A percentile compares a stretch with the other conserved stretches of the same genome.
Conservation (phyloP, 2,329 filamentous ascomycete species). For the Pleomassaria siparia region DNA sequence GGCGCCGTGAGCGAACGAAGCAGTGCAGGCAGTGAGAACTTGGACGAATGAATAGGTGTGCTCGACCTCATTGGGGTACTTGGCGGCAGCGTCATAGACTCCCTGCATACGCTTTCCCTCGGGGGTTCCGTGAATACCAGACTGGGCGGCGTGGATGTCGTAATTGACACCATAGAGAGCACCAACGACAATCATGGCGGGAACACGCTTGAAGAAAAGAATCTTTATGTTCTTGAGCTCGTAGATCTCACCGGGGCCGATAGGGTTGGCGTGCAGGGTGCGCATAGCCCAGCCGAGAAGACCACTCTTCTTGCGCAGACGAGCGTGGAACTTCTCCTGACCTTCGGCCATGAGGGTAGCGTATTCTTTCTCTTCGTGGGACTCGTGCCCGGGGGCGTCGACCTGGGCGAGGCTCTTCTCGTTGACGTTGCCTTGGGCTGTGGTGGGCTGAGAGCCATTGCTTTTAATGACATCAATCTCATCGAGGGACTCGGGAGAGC, state of each 20-base stretch:
- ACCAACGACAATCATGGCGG: slow-evolving; percentile 65
- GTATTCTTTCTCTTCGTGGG: slow-evolving; percentile 52
- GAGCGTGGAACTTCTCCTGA: slow-evolving; percentile 61
- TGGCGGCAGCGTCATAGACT: slow-evolving; percentile 57
- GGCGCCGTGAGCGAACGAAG: slow-evolving; percentile 63
- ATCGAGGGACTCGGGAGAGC: slow-evolving; percentile 40
- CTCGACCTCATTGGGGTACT: slow-evolving; percentile 43
- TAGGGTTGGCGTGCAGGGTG: slow-evolving; percentile 70
- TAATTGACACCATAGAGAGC: slow-evolving; percentile 76
- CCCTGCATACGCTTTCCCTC: slow-evolving; percentile 71
- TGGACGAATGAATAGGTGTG: slow-evolving; percentile 53
- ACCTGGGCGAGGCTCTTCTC: slow-evolving; percentile 46
- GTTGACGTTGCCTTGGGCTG: slow-evolving; percentile 18
- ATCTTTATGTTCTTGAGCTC: slow-evolving; percentile 70
- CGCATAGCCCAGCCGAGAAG: slow-evolving; percentile 85
- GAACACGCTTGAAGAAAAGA: slow-evolving; percentile 65
- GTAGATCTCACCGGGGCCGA: slow-evolving; percentile 72
- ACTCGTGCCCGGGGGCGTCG: slow-evolving; percentile 50
- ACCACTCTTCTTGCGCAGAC: slow-evolving; percentile 63
- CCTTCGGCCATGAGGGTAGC: slow-evolving; percentile 62
- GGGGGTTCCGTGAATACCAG: slow-evolving; percentile 69
- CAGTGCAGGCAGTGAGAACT: slow-evolving; percentile 49
- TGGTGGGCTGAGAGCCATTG: slow-evolving; percentile 14
- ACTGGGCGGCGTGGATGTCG: slow-evolving; percentile 77
- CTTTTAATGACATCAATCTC: slow-evolving; percentile 19